Base-by-base conservation (phyloP, 768 basidiomycete genomes). In the Strobilomyces confusus region DNA sequence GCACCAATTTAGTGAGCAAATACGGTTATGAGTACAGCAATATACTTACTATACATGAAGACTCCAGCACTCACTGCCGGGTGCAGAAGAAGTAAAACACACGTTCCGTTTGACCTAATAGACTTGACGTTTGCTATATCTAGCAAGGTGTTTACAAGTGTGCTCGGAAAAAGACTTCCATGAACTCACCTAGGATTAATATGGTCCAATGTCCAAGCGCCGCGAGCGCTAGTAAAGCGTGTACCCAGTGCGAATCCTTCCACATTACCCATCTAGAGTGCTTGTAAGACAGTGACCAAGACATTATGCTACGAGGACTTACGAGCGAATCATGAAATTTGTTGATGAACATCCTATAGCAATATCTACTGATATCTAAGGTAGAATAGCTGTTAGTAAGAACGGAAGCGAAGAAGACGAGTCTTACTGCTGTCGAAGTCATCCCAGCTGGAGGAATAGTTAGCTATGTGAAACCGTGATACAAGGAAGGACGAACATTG, bases 281-380 rank as follows among this genome's bases (percentile, higher is more conserved):
- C 4, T 8, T 8, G 26, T 26, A 26, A 26, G 26, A 26, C 26
- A 26, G 26, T 26, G 26, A 26, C 4, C 9, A 34, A 36, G 5
- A 19, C 14, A 22, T 9, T 19, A 29, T 13, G 22, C 2, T 8
- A 43, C 9, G 1, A 4, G 15, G 30, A 49, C 66, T 43, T 42
- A 68, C 66, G 64, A 58, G 43, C 67, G 62, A 43, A 67, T 54
- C 57, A 66, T 56, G 19, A 67, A 11, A 48, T 68, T 67, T 14
- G 51, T 50, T 2, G 67, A 67, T 15, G 52, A 30, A 38, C 58
- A 44, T 23, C 52, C 62, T 1, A 67, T 33, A 29, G 45, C 54
- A 15, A 64, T 44, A 19, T 32, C 44, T n/a, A 9, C 48, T 5
- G 37, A 0, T 6, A 59, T 9, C 64, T 67, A 36, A 3, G 0